These are phyloP conservation scores for Quercus suber DNA, from an alignment of 306 rosid species.

Conservation along the genomic window DNA sequence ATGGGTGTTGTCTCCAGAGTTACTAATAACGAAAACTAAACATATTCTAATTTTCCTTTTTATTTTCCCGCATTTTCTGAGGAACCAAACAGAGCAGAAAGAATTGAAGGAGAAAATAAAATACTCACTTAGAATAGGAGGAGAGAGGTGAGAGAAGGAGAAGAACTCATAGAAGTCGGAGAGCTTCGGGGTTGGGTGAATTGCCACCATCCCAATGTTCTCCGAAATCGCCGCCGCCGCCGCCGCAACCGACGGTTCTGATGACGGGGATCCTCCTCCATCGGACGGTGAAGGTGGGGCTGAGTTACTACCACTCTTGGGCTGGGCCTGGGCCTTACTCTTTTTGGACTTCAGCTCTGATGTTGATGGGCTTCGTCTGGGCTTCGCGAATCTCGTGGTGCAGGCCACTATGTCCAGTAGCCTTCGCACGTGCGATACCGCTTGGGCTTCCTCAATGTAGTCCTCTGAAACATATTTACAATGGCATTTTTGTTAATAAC, in stretches of 20 bases:
- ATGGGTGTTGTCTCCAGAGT: no score
- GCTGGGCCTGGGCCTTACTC: constrained; percentile 32
- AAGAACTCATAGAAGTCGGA: constrained; percentile 93
- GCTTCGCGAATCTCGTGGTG: constrained; percentile 66
- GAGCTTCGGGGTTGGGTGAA: constrained; percentile 87
- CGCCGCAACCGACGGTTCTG: constrained; percentile 34
- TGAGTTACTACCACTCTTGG: constrained; percentile 7
- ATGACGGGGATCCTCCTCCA: constrained; percentile 38
- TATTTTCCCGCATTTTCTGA: neutral
- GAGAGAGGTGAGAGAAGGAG: constrained; percentile 64
- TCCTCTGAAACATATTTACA: constrained; percentile 41
- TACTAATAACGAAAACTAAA: no score
- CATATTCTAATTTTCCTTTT: neutral
- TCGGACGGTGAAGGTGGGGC: constrained; percentile 48
- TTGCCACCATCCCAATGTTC: constrained; percentile 73
- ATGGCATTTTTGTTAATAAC: neutral
- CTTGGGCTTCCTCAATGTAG: constrained; percentile 51
- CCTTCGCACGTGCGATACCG: constrained; percentile 71
- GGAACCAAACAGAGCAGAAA: neutral
- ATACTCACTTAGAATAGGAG: constrained; percentile 74
- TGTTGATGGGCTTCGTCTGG: constrained; percentile 43
- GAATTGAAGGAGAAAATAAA: neutral
- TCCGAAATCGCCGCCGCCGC: constrained; percentile 51
- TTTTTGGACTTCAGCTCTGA: constrained; percentile 71
- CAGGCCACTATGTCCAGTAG: constrained; percentile 77